A percentile compares a stretch with the other conserved stretches of the same genome.
Evolutionary conservation across 1,284 basidiomycete genomes (phyloP).

Genomic region (Lentinula novae-zelandiae): DNA sequence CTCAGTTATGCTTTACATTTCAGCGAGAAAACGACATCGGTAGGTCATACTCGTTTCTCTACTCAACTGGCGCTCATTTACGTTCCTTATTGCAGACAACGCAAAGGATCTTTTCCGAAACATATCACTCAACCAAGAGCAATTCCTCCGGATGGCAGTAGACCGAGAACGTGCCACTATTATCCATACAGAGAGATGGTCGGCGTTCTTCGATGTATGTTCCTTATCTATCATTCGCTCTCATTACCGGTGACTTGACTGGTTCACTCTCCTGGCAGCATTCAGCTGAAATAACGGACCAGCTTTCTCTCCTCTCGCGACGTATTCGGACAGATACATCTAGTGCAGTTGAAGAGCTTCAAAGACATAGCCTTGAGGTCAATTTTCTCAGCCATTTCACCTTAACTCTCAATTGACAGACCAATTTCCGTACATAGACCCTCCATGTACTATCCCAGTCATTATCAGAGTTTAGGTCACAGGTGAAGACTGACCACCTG

Average conservation of each 20-base stretch:
- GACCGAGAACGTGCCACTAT: slow-evolving; percentile 37
- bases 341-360: background rate
- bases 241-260: background rate
- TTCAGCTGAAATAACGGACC: background rate
- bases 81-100: slow-evolving; percentile 38
- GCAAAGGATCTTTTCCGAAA: slow-evolving; percentile 68
- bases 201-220: slow-evolving; percentile 7
- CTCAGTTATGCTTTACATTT: slow-evolving; percentile 72
- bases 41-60: slow-evolving; percentile 22
- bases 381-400: background rate
- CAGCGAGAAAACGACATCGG: slow-evolving; percentile 70
- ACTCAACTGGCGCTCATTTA: slow-evolving; percentile 10
- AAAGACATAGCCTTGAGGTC: slow-evolving; percentile 2
- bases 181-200: slow-evolving; percentile 8
- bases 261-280: background rate
- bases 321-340: background rate
- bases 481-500: background rate
- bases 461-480: slow-evolving; percentile 1
- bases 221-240: background rate
- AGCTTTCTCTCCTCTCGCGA: background rate
- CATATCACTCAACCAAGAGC: slow-evolving; percentile 53
- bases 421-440: background rate
- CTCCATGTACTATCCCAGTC: background rate
- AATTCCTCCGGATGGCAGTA: slow-evolving; percentile 45
- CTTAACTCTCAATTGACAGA: background rate